Conservation (phyloP, 73 alveolate genomes). For the Tetrahymena elliotti region DNA sequence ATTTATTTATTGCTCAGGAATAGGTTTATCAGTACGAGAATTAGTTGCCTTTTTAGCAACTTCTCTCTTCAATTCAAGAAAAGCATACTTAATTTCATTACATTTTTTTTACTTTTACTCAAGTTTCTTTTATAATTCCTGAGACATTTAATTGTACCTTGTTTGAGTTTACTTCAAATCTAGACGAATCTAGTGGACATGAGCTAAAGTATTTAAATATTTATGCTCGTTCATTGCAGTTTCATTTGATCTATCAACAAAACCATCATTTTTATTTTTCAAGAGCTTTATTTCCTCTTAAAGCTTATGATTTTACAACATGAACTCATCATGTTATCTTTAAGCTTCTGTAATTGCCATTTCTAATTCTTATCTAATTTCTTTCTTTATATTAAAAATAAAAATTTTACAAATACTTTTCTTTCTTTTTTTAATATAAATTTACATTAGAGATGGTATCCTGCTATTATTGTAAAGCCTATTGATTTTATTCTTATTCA, state of each 20-base stretch:
- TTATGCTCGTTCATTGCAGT: constrained; percentile 76
- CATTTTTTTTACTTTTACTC: constrained; percentile 87
- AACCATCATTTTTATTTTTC: constrained; percentile 48
- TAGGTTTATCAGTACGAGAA: constrained; percentile 83
- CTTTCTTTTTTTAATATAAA: not conserved
- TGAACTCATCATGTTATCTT: constrained; percentile 59
- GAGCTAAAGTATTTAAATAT: constrained; percentile 84
- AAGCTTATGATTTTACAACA: constrained; percentile 62
- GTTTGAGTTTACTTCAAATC: constrained; percentile 84
- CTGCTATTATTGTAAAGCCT: not conserved
- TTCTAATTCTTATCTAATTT: constrained; percentile 68
- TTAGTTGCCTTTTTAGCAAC: constrained; percentile 89
- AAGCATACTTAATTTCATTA: constrained; percentile 83
- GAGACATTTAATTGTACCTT: constrained; percentile 78
- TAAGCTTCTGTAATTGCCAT: constrained; percentile 73
- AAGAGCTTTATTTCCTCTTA: constrained; percentile 57
- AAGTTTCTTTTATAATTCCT: constrained; percentile 68
- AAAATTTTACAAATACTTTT: constrained; percentile 33
- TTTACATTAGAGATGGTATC: constrained; percentile 44
- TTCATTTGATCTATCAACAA: constrained; percentile 57
- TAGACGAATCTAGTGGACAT: constrained; percentile 83
- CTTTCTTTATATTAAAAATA: constrained; percentile 48
- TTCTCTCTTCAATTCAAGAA: constrained; percentile 86
- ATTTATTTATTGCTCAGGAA: constrained; percentile 44
- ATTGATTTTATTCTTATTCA: not conserved